phyloP scores from a whole-genome alignment of 768 basidiomycete genomes.

The Pulveroboletus ravenelii region DNA sequence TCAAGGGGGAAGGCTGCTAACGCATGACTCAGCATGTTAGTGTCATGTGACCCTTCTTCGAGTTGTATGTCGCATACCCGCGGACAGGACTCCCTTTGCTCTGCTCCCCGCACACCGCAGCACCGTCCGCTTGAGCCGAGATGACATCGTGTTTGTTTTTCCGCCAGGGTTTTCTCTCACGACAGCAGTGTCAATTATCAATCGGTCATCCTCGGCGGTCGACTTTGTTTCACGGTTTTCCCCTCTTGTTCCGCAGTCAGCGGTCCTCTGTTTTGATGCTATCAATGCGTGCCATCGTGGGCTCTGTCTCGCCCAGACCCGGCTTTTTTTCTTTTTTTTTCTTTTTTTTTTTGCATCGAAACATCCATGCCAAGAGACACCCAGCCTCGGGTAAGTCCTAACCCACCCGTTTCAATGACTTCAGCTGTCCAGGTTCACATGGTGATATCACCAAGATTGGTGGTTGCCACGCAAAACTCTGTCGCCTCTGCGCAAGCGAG shows the following conservation, averaged over 20 bases:
- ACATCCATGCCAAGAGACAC: not conserved
- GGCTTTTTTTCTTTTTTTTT: not conserved
- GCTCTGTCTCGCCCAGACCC: not conserved
- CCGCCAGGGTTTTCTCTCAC: not conserved
- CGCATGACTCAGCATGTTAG: conserved; percentile 10
- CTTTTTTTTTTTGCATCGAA: not conserved
- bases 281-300: not conserved
- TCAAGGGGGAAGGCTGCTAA: not conserved
- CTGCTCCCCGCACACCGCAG: not conserved
- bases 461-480: conserved; percentile 7
- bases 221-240: not conserved
- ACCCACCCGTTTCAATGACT: not conserved
- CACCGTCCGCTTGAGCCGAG: not conserved
- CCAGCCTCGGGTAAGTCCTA: not conserved
- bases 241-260: not conserved
- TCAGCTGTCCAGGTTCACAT: not conserved
- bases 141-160: not conserved
- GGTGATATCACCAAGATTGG: conserved; percentile 9
- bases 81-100: not conserved
- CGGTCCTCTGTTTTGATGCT: not conserved
- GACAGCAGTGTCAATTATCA: not conserved
- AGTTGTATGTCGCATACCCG: not conserved
- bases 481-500: conserved; percentile 1
- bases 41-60: not conserved
- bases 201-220: not conserved